Evolutionary conservation across 495 filamentous ascomycete genomes (phyloP), one percentile per base, ranked within the genome.

Genomic region (Podospora comata): DNA sequence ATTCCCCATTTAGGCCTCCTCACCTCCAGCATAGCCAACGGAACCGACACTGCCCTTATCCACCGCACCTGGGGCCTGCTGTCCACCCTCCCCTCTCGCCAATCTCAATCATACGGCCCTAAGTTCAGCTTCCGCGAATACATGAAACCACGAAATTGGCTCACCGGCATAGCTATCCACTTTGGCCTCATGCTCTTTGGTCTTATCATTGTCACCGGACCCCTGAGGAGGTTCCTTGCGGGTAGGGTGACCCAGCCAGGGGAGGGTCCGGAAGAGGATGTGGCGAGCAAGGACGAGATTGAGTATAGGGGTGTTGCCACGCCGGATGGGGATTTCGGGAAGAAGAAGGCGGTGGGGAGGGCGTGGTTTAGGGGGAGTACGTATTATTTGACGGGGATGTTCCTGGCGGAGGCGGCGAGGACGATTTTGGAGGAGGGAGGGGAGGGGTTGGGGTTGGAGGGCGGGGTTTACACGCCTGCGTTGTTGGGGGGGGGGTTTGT

Each of bases 51-150:
- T 6, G 85, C 87, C 26, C 85, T 90, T 57, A 89, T 95, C 7
- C 85, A 94, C 65, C 88, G 93, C 64, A 87, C 85, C 54, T 95
- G 92, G 88, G 91, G 89, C 4, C 75, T 97, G 4, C 82, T 92
- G 65, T 83, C 86, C 15, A 80, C 84, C 4, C 79, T 79, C n/a
- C 73, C 78, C 0, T 32, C 69, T 27, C 68, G 74, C 3, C 60
- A 71, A 32, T 72, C 68, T 4, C 76, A 80, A 5, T 79, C 84
- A 58, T 95, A 96, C 77, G 93, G 93, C 0, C 84, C 86, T 4
- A 84, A 86, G 3, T 97, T 97, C 76, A 81, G 83, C 34, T 93
- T 90, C 76, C 81, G 79, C 34, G 89, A 93, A 73, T 92, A 89
- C 74, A 81, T 87, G 75, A 85, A 82, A 39, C 84, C 88, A 0